Base-by-base conservation (phyloP, 1,284 basidiomycete genomes). In the Cryptococcus deneoformans region DNA sequence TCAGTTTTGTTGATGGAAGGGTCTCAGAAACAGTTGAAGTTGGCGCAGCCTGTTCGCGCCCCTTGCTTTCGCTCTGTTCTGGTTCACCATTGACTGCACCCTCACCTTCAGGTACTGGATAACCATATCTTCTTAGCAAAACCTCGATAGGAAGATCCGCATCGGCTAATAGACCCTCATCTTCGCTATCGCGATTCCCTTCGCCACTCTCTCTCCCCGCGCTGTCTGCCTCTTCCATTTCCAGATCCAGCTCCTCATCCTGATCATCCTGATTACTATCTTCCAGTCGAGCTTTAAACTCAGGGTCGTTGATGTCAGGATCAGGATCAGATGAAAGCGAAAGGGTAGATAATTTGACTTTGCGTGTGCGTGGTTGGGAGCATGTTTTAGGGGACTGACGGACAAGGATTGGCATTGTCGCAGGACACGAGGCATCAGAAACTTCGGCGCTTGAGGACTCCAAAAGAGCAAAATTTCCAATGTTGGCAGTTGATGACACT, bases 61-160 rank as follows among this genome's bases (percentile, higher is more conserved):
- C 40, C 16, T 42, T 11, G 16, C 16, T 42, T 42, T 42, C 40
- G 16, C 12, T 12, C 11, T 11, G 16, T 42, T 42, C 40, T 60
- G 29, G 49, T 35, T 20, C 42, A 29, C 29, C 29, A 29, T 5
- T 29, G 29, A 29, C 53, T 2, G 14, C 58, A 29, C 29, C 29
- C 29, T 29, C 29, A 29, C 5, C 29, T 29, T 29, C 29, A 34
- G 67, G 67, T 50, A 56, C 71, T 65, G 60, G 59, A 57, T 80
- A 80, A 0, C 79, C 80, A 59, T 84, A 84, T 58, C 79, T 77
- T 54, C 72, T 73, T 59, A 83, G 70, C 1, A 83, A 71, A 65
- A 82, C 82, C 58, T 83, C 82, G 52, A 83, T 79, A 0, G 82
- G 80, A 50, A 84, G 46, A 56, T 82, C 77, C 20, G 81, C 81